Conservation (phyloP, 306 rosid species). For the Elaeagnus macrophylla region DNA sequence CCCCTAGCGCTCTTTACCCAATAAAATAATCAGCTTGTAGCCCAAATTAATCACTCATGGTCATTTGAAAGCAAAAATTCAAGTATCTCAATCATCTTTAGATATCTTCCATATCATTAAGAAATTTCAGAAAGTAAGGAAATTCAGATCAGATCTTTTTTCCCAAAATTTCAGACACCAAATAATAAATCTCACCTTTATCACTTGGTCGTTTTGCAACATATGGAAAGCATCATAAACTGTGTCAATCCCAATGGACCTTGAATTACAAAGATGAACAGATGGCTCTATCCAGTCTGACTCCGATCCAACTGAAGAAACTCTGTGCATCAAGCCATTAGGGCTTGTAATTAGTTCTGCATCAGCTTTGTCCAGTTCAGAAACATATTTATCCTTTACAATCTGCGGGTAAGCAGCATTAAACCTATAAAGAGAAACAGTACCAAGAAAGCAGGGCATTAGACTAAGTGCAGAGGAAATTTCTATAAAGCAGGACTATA, state of each 20-base stretch:
- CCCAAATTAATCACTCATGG: no score
- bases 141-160: no score
- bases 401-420: conserved; percentile 25
- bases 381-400: conserved; percentile 28
- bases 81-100: no score
- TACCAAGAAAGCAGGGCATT: neutral
- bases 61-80: no score
- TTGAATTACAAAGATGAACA: conserved; percentile 25
- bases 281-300: conserved; percentile 62
- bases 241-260: conserved; percentile 22
- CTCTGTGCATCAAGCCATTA: conserved; percentile 15
- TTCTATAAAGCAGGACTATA: neutral
- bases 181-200: conserved; percentile 38
- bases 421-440: conserved; percentile 29
- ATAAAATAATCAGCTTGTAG: no score
- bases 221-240: conserved; percentile 57
- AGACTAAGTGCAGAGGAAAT: neutral
- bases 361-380: conserved; percentile 18
- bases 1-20: no score
- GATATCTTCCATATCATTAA: no score
- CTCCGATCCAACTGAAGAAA: conserved; percentile 34
- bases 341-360: conserved; percentile 17
- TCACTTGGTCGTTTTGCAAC: conserved; percentile 55
- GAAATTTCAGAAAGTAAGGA: no score
- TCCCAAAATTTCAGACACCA: no score